Evolutionary conservation across 306 rosid genomes (phyloP).

Genomic region (Trichosanthes cucumerina): DNA sequence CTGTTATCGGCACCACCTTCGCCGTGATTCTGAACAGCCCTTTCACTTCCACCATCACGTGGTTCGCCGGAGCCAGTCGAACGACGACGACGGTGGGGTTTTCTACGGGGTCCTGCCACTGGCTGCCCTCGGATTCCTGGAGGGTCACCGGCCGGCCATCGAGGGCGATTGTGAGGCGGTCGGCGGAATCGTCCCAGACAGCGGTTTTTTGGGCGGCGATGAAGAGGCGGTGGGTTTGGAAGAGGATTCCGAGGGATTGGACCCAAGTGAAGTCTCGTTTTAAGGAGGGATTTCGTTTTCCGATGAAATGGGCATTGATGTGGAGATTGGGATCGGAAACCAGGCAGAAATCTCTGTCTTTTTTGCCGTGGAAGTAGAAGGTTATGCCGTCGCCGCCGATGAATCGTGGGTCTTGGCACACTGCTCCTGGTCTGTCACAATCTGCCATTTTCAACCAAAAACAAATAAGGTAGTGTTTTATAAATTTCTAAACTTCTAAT

Average conservation of each 20-base stretch:
- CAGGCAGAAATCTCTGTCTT: conserved; percentile 46
- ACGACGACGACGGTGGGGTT: conserved; percentile 11
- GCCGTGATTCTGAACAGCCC: conserved; percentile 36
- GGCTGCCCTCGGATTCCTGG: conserved; percentile 22
- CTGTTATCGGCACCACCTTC: conserved; percentile 50
- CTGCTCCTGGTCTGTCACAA: conserved; percentile 33
- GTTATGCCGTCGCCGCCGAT: conserved; percentile 27
- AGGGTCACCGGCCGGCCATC: conserved; percentile 26
- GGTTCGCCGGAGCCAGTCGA: conserved; percentile 23
- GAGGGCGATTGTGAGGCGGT: conserved; percentile 33
- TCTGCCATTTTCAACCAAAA: conserved; percentile 1
- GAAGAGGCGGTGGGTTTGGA: conserved; percentile 32
- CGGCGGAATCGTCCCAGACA: conserved; percentile 32
- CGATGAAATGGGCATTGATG: conserved; percentile 61
- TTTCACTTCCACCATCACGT: conserved; percentile 28
- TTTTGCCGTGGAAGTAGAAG: conserved; percentile 61
- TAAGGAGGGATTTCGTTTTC: conserved; percentile 39
- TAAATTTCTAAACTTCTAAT: too few relatives aligned
- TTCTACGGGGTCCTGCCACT: conserved; percentile 18
- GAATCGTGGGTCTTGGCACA: conserved; percentile 38
- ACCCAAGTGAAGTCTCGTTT: conserved; percentile 44
- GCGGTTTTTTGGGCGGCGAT: conserved; percentile 39
- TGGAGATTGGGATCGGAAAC: conserved; percentile 51
- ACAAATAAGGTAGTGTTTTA: background rate
- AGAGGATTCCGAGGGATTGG: conserved; percentile 52